Conservation (phyloP, 768 basidiomycete species). For the Psilocybe azurescens region DNA sequence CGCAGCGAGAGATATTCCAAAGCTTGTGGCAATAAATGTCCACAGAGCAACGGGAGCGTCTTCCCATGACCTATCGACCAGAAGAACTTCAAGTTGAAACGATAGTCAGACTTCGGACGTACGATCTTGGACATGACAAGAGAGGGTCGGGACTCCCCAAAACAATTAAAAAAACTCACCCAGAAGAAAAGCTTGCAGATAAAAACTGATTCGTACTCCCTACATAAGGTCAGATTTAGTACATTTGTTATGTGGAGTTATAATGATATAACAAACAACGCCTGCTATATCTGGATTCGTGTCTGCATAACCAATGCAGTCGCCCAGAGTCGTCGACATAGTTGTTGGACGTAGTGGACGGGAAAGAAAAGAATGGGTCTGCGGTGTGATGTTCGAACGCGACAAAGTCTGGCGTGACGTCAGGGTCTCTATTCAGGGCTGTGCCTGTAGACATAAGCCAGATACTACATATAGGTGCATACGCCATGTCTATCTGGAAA, state of each 20-base stretch:
- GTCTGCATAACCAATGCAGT: constrained; percentile 23
- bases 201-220: constrained; percentile 42
- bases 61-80: constrained; percentile 46
- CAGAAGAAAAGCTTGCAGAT: constrained; percentile 31
- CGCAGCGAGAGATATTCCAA: constrained; percentile 34
- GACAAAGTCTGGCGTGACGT: background rate
- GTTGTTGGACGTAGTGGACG: background rate
- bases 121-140: background rate
- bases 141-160: background rate
- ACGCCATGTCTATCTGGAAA: background rate
- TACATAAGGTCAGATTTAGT: constrained; percentile 8
- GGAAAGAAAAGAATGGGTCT: background rate
- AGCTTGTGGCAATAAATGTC: constrained; percentile 48
- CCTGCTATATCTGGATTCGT: constrained; percentile 42
- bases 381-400: background rate
- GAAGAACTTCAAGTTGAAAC: constrained; percentile 31
- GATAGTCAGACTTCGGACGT: background rate
- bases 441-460: background rate
- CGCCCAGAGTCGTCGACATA: constrained; percentile 6
- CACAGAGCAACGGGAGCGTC: constrained; percentile 45
- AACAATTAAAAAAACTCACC: constrained; percentile 18
- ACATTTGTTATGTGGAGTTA: background rate
- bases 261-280: constrained; percentile 22
- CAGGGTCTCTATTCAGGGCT: background rate
- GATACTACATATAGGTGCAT: background rate